Evolutionary conservation across 306 rosid genomes (phyloP).

Genomic region (Albizia julibrissin): DNA sequence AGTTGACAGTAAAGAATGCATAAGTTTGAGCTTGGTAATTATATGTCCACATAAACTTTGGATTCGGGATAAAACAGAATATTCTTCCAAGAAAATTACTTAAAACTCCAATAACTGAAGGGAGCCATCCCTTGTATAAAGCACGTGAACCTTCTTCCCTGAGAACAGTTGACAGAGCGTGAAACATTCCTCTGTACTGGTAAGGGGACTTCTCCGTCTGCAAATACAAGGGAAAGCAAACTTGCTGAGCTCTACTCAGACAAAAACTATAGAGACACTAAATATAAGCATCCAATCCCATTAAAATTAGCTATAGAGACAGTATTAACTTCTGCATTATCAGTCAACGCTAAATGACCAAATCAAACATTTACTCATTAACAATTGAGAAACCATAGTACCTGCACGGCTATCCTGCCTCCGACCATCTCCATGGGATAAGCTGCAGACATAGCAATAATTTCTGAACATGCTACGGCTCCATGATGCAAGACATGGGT

Average conservation of each 20-base stretch:
- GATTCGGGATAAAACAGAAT: slow-evolving; percentile 10
- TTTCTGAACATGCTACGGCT: slow-evolving; percentile 99
- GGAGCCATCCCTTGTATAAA: slow-evolving; percentile 97
- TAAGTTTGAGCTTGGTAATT: not conserved
- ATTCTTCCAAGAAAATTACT: slow-evolving; percentile 41
- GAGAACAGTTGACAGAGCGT: slow-evolving; percentile 88
- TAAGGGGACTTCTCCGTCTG: slow-evolving; percentile 93
- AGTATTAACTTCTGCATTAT: not conserved
- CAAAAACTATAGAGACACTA: slow-evolving; percentile 10
- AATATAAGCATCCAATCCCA: not conserved
- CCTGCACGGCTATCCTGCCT: slow-evolving; percentile 98
- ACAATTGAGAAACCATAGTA: slow-evolving; percentile 32
- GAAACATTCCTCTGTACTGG: slow-evolving; percentile 96
- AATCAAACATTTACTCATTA: slow-evolving; percentile 25
- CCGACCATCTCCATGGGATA: slow-evolving; percentile 99
- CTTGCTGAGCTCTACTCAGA: not conserved
- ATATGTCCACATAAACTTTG: not conserved
- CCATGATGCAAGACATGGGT: slow-evolving; percentile 93
- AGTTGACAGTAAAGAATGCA: slow-evolving; percentile 4
- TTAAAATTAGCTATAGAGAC: slow-evolving; percentile 6
- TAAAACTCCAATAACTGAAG: slow-evolving; percentile 99
- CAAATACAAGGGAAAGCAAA: slow-evolving; percentile 32
- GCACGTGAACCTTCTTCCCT: slow-evolving; percentile 97
- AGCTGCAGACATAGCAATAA: slow-evolving; percentile 98
- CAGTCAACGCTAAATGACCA: not conserved